Evolutionary conservation across 2,329 filamentous ascomycete species (phyloP), one percentile per base, ranked within the genome.

Genomic region (Juglanconis sp.): DNA sequence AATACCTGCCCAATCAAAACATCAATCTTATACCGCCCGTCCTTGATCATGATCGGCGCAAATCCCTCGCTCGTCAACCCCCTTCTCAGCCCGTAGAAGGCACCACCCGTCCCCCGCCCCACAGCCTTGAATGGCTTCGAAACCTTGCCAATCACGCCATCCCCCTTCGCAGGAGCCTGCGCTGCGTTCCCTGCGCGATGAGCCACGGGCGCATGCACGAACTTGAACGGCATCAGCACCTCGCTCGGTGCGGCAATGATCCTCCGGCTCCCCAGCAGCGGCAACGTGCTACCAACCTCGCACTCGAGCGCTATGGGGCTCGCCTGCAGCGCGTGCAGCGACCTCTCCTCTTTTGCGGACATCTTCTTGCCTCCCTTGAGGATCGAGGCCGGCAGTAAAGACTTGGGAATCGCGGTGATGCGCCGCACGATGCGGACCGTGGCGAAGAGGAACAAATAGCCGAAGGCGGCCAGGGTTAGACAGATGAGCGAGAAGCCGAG

Each of bases 1-100:
- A 87, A 75, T 30, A 81, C 81, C 74, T 83, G 86, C 1, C 82
- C 84, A 44, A 78, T 78, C 3, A 75, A 76, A 15, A 86, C 75
- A 65, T 87, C 85, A 30, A 88, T 70, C 73, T 86, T 87, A 69
- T 83, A 86, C 56, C 73, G 71, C 38, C 74, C 69, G 17, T 75
- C 79, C 10, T 80, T 73, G 13, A 85, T 73, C 55, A 69, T 71
- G 53, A 88, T 73, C 59, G 76, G 74, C 44, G 79, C 76, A 63
- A 85, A 87, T 0, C 85, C 85, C 59, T 83, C 82, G 57, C 83
- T 78, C 15, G 80, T 82, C 69, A 85, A 77, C 1, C 82, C 79
- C 52, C 82, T 75, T 60, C 74, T 76, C 30, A 84, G 72, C 7
- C 78, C 79, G 5, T 66, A 59, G 64, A 81, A 81, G 56, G 82